Evolutionary conservation across 495 filamentous ascomycete genomes (phyloP), one percentile per base, ranked within the genome.

Genomic region (Parmelia sp.): DNA sequence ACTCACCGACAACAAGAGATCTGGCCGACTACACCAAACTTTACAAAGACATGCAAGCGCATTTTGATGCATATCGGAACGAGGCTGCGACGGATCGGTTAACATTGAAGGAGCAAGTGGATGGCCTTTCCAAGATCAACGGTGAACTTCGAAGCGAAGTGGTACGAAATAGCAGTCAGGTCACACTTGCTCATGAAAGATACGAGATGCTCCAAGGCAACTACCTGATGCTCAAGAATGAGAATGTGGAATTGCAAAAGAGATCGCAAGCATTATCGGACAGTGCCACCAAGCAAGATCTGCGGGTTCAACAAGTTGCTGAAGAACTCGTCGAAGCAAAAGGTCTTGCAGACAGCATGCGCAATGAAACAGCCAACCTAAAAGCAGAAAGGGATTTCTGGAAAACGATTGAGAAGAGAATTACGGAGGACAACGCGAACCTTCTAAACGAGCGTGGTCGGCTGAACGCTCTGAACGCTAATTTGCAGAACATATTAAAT

Each of bases 161-260:
- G 65, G 84, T 88, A 8, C 85, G 86, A 25, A 78, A 86, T n/a
- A 89, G 80, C 61, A 93, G 90, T 71, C 89, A 96, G 69, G 81
- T 96, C 40, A 86, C 87, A 37, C 83, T 96, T 14, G 86, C 89
- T 25, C 83, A 82, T 29, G 90, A 95, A 65, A 87, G 94, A 3
- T 91, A 89, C 57, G 89, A 94, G 68, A 88, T 97, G 78, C 84
- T 96, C n/a, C 90, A 96, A 63, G 85, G 84, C 27, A 97, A 96
- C 70, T 93, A 89, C 72, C 80, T 81, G 60, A 88, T 90, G 75
- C 76, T 92, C 5, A 88, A 95, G 73, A 86, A 72, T 58, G 94
- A 97, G 74, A 96, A 96, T 63, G 75, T 75, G 33, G 90, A 96
- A 69, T 75, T 97, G 15, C 89, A 93, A 71, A 92, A 90, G 76